Percentiles rank a stretch among this genome's conserved stretches.
These are phyloP conservation scores for Rhytidiadelphus loreus DNA, from an alignment of 225 moss, liverwort and hornwort genomes.

Conservation along the genomic window DNA sequence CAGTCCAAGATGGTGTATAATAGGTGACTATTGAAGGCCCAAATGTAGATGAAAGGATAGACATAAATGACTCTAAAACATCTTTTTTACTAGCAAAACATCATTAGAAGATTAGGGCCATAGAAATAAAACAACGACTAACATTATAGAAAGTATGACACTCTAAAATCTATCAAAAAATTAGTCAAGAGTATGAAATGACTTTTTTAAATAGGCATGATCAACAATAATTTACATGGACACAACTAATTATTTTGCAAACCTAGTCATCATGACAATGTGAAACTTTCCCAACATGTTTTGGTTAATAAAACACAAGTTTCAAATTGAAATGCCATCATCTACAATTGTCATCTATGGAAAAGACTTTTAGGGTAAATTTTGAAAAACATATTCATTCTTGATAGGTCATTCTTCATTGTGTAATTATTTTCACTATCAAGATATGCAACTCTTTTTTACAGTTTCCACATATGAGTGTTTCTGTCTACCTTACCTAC, in stretches of 20 bases:
- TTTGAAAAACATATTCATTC: not conserved
- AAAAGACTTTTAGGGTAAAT: no score
- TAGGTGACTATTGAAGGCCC: no score
- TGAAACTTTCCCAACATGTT: not conserved
- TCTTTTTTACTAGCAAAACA: not conserved
- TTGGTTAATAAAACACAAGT: not conserved
- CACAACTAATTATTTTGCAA: not conserved
- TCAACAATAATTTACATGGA: not conserved
- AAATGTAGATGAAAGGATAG: not conserved
- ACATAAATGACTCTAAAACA: not conserved
- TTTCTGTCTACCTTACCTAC: not conserved
- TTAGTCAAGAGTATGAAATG: no score
- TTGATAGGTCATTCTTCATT: no score
- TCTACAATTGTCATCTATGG: not conserved
- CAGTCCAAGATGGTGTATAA: fast-evolving
- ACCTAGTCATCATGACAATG: no score
- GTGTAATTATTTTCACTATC: not conserved
- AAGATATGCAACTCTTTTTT: not conserved
- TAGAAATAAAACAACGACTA: not conserved
- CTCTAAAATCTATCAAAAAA: not conserved
- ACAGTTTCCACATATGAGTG: not conserved
- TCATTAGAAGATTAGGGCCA: no score
- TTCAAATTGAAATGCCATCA: not conserved
- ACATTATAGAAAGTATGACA: not conserved
- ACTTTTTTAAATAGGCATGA: not conserved